Evolutionary conservation across 345 rosid species (phyloP).

Genomic region (Eucalyptus sp.): DNA sequence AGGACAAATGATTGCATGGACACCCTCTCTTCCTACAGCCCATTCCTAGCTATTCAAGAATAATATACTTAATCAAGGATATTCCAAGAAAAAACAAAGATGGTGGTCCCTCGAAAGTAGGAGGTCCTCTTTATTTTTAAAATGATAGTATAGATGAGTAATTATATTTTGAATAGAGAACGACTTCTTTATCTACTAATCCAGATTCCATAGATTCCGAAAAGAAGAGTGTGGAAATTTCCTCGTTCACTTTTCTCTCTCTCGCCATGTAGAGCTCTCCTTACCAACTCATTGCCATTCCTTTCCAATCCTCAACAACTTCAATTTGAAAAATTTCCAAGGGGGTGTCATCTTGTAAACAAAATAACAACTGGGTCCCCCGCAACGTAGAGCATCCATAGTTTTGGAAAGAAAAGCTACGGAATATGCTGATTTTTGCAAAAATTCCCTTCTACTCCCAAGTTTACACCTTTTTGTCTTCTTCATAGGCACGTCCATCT

Average conservation of each 20-base stretch:
- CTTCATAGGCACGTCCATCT: no score
- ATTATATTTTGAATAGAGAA: neutral
- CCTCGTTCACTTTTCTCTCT: neutral
- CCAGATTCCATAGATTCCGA: neutral
- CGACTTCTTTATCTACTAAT: neutral
- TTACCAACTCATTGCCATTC: neutral
- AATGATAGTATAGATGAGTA: neutral
- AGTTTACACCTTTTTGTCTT: neutral
- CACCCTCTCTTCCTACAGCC: neutral
- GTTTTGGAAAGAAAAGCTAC: neutral
- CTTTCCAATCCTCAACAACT: neutral
- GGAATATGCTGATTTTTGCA: neutral
- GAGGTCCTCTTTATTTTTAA: neutral
- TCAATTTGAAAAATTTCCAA: neutral
- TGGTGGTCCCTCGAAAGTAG: neutral
- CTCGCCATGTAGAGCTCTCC: neutral
- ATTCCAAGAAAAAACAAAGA: neutral
- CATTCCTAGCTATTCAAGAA: neutral
- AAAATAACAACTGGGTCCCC: neutral
- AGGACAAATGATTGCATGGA: neutral
- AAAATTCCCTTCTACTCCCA: neutral
- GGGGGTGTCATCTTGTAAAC: neutral
- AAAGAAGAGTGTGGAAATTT: neutral
- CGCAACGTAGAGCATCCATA: neutral
- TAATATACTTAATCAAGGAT: neutral